A percentile compares a stretch with the other conserved stretches of the same genome.
Conservation (phyloP, 371 early-diverging fungal genomes). For the Rhizopus delemar region DNA sequence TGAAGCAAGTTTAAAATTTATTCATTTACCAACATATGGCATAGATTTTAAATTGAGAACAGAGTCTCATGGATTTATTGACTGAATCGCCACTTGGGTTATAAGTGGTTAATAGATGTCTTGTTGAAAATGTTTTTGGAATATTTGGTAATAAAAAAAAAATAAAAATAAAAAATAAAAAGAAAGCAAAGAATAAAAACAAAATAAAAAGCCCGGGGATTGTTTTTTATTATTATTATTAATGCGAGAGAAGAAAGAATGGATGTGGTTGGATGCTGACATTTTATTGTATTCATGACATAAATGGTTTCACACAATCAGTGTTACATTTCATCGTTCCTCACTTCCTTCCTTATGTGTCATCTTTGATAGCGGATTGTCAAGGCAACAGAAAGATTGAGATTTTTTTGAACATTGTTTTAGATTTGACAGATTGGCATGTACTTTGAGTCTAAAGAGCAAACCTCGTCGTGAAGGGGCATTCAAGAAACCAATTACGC, state of each 20-base stretch:
- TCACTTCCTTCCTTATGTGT: too few relatives aligned
- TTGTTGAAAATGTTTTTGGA: too few relatives aligned
- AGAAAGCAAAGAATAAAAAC: constrained; percentile 5
- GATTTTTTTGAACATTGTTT: too few relatives aligned
- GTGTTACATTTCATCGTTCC: too few relatives aligned
- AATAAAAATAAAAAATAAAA: constrained; percentile 4
- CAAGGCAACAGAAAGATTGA: too few relatives aligned
- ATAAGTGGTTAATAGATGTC: too few relatives aligned
- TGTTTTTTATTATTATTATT: too few relatives aligned
- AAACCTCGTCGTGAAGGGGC: background rate
- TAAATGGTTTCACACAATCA: too few relatives aligned
- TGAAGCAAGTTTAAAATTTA: background rate
- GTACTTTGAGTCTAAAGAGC: background rate
- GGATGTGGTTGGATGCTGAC: background rate
- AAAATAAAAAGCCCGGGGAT: background rate
- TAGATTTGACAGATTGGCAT: too few relatives aligned
- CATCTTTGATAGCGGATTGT: too few relatives aligned
- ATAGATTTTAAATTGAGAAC: constrained; percentile 30
- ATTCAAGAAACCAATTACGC: background rate
- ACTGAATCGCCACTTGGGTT: too few relatives aligned
- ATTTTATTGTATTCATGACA: background rate
- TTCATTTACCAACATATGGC: constrained; percentile 28
- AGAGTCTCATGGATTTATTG: constrained; percentile 1
- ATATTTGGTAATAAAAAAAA: background rate
- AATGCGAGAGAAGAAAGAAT: too few relatives aligned